Conservation (phyloP, 2,329 filamentous ascomycete genomes). For the Trichoderma brevicompactum region DNA sequence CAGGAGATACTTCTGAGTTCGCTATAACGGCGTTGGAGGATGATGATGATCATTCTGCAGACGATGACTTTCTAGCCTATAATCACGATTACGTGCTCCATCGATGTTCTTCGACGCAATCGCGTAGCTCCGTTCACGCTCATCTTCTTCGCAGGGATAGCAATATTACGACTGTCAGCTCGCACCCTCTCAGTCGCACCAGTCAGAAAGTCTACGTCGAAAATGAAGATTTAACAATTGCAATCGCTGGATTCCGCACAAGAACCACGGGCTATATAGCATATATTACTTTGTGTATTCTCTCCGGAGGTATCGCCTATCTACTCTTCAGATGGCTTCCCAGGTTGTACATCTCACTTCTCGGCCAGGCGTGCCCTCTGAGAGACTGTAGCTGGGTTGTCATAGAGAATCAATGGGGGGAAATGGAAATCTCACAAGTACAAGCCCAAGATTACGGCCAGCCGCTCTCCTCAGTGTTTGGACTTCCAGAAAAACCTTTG, state of each 20-base stretch:
- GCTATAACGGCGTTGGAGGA: slow-evolving; percentile 42
- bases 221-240: slow-evolving; percentile 92
- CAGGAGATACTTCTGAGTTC: slow-evolving; percentile 38
- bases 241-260: slow-evolving; percentile 87
- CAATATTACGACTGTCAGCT: slow-evolving; percentile 68
- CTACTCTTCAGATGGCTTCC: slow-evolving; percentile 90
- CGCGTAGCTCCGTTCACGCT: slow-evolving; percentile 59
- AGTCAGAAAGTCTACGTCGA: slow-evolving; percentile 93
- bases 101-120: slow-evolving; percentile 66
- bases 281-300: slow-evolving; percentile 72
- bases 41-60: slow-evolving; percentile 46
- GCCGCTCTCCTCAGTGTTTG: slow-evolving; percentile 67
- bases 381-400: slow-evolving; percentile 87
- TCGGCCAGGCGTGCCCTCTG: slow-evolving; percentile 71
- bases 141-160: slow-evolving; percentile 75
- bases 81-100: slow-evolving; percentile 56
- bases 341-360: slow-evolving; percentile 77
- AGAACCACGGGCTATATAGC: slow-evolving; percentile 68
- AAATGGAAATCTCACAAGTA: slow-evolving; percentile 79
- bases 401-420: slow-evolving; percentile 96
- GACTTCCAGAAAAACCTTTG: slow-evolving; percentile 64
- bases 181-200: slow-evolving; percentile 63
- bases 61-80: slow-evolving; percentile 47
- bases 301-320: slow-evolving; percentile 78
- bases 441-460: slow-evolving; percentile 58